Evolutionary conservation across 2,329 filamentous ascomycete species (phyloP), one percentile per base, ranked within the genome.

Genomic region (Penicillium hordei): DNA sequence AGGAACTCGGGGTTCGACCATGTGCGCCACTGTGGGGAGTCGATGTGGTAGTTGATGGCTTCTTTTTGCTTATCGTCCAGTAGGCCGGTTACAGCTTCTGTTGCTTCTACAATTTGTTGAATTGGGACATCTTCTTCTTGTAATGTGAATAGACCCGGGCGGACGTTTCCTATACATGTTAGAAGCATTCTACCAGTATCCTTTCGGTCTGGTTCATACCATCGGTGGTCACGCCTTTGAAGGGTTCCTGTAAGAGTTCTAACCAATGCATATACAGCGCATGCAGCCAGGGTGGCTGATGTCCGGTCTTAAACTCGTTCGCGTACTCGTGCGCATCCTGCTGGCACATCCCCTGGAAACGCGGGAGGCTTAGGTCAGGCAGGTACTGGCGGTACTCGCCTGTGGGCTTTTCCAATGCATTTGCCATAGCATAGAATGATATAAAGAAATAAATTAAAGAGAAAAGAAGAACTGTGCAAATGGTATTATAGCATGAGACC

Each of bases 1-100:
- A 91, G 78, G 63, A 91, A 89, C 69, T 92, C 89, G 0, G 89
- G 89, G 69, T 92, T 92, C 7, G 81, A 83, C 83, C 83, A 86
- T 12, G 87, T 85, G 48, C 89, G 83, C 88, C 88, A 91, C 68
- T 90, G 85, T 1, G 83, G 84, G 1, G 86, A 86, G 74, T 90
- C 86, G 61, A 91, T 81, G 67, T 89, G 85, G 65, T 88, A 83
- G 34, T 72, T 72, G 0, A 86, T 69, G 29, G 76, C 76, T 19
- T 77, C 61, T 45, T 73, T 77, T 65, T 89, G 82, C 10, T 78
- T 74, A 0, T 78, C 71, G 17, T 78, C 75, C 17, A 89, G 73
- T 3, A 76, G 70, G 1, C 66, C 60, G 0, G 86, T 67, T 1
- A 88, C 69, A 0, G 68, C 55, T 3, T 82, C 70, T 0, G 83